Conservation (phyloP, 2,329 filamentous ascomycete species). For the Biscogniauxia mediterranea region DNA sequence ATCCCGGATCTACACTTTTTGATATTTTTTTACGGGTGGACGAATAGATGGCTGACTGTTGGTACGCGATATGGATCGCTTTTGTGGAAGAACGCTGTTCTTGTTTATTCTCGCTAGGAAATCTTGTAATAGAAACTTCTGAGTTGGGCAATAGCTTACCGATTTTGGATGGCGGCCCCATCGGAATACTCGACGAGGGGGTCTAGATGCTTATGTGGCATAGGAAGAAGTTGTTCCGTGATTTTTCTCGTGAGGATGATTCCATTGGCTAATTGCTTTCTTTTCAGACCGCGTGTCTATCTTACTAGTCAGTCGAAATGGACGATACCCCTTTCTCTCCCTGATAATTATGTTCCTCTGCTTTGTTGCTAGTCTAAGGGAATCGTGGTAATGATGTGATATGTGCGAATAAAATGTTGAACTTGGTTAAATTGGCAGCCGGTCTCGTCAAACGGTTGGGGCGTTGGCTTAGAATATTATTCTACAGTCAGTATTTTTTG, state of each 20-base stretch:
- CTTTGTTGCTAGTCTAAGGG: neutral
- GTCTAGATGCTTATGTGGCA: neutral
- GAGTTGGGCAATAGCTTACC: neutral
- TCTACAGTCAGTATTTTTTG: neutral
- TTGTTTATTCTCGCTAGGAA: neutral
- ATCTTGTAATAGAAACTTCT: neutral
- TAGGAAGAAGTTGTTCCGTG: neutral
- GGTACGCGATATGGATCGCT: neutral
- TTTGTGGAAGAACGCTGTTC: neutral
- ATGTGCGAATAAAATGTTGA: neutral
- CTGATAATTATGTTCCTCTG: neutral
- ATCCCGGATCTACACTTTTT: neutral
- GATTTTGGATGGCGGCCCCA: neutral
- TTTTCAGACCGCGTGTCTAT: conserved; percentile 10
- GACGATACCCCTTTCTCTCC: conserved; percentile 22
- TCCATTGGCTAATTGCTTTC: neutral
- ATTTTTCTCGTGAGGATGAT: neutral
- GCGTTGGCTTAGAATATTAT: neutral
- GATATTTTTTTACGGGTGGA: neutral
- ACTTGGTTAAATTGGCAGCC: too few relatives aligned
- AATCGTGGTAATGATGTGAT: neutral
- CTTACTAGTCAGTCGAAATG: conserved; percentile 18
- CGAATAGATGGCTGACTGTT: neutral
- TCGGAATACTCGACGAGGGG: neutral
- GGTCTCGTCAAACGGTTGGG: neutral